Percentiles rank a stretch among this genome's conserved stretches.
These are phyloP conservation scores for Dunaliella primolecta DNA, from an alignment of 139 green algal genomes.

Conservation along the genomic window DNA sequence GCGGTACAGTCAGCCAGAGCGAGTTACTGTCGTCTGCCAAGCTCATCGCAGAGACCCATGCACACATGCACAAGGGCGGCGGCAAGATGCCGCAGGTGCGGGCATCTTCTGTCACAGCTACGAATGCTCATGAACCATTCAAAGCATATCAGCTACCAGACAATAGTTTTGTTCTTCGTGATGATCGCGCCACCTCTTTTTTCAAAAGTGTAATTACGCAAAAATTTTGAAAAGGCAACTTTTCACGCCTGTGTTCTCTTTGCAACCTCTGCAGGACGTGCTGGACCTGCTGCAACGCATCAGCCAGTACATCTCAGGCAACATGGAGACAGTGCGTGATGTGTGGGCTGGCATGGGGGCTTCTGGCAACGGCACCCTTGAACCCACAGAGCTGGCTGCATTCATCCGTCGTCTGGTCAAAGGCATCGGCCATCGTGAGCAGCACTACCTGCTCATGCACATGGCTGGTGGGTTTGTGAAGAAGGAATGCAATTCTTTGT, in stretches of 20 bases:
- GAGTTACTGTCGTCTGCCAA: constrained; percentile 37
- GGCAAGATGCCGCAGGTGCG: background rate
- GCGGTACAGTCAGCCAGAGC: constrained; percentile 34
- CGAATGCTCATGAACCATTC: background rate
- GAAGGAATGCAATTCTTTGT: background rate
- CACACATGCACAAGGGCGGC: background rate
- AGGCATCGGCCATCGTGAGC: constrained; percentile 16
- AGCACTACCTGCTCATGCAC: constrained; percentile 42
- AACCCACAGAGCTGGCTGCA: constrained; percentile 11
- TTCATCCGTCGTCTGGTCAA: constrained; percentile 35
- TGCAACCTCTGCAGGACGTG: background rate
- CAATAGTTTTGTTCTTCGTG: background rate
- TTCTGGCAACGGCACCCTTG: constrained; percentile 26
- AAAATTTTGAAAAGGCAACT: no score
- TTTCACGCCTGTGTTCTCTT: background rate
- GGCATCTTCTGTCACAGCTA: background rate
- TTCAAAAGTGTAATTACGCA: background rate
- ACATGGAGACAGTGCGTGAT: constrained; percentile 13
- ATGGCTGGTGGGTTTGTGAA: constrained; percentile 10
- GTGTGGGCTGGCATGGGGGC: background rate
- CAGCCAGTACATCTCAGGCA: constrained; percentile 2
- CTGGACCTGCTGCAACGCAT: constrained; percentile 10
- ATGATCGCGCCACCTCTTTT: background rate
- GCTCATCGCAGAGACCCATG: background rate
- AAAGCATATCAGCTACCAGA: background rate